Evolutionary conservation across 2,329 filamentous ascomycete species (phyloP).

Genomic region (Parascedosporium putredinis): DNA sequence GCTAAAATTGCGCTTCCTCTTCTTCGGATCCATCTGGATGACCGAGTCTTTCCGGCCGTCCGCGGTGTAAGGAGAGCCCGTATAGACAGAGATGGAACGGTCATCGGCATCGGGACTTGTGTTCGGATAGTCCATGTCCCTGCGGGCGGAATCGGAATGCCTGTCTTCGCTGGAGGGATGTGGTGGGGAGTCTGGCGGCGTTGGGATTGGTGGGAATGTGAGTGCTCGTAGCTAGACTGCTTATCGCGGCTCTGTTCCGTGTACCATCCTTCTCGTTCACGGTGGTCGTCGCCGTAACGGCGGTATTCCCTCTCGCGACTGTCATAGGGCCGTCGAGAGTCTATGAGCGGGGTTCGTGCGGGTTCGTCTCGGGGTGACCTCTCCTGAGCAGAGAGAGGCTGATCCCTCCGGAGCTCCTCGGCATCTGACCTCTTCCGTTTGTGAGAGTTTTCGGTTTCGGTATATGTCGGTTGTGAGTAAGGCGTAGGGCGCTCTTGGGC

Average conservation of each 20-base stretch:
- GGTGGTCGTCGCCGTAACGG: background rate
- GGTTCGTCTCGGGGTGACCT: slow-evolving; percentile 22
- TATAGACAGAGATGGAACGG: slow-evolving; percentile 27
- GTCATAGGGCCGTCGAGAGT: slow-evolving; percentile 18
- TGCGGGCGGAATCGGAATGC: slow-evolving; percentile 30
- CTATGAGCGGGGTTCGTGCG: slow-evolving; percentile 20
- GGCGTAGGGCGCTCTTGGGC: slow-evolving; percentile 31
- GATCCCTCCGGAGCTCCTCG: slow-evolving; percentile 34
- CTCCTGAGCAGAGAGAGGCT: slow-evolving; percentile 18
- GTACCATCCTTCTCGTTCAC: slow-evolving; percentile 37
- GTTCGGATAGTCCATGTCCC: slow-evolving; percentile 37
- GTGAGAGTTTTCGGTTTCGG: slow-evolving; percentile 37
- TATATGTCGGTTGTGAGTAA: slow-evolving; percentile 27
- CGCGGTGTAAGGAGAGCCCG: slow-evolving; percentile 30
- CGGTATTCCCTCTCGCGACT: background rate
- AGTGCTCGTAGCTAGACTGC: slow-evolving; percentile 32
- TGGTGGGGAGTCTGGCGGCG: slow-evolving; percentile 31
- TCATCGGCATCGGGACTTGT: slow-evolving; percentile 47
- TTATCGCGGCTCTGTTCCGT: slow-evolving; percentile 36
- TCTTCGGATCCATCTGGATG: slow-evolving; percentile 53
- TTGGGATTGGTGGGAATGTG: slow-evolving; percentile 19
- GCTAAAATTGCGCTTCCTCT: slow-evolving; percentile 74
- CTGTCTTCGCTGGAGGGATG: slow-evolving; percentile 41
- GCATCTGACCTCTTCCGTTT: slow-evolving; percentile 65
- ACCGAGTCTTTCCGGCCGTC: slow-evolving; percentile 37